A percentile compares a stretch with the other conserved stretches of the same genome.
phyloP scores from a whole-genome alignment of 257 asterid species.

The Solanum tarijense region DNA sequence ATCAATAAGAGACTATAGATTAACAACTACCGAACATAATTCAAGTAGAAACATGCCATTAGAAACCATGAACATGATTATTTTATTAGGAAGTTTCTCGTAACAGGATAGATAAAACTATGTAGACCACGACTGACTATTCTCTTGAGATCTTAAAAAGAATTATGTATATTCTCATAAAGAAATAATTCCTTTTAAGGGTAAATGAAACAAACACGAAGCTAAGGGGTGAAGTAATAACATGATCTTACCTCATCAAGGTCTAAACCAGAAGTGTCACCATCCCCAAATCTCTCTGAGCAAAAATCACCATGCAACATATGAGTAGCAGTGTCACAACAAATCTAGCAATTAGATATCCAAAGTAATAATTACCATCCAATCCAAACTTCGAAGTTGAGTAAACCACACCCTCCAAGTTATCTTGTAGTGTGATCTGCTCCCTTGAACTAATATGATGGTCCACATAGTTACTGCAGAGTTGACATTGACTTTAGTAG shows the following conservation, averaged over 20 bases:
- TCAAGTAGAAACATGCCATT: not conserved
- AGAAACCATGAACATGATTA: not conserved
- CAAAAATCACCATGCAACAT: not conserved
- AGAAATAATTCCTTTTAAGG: not conserved
- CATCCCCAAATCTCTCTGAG: constrained; percentile 97
- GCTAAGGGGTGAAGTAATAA: not conserved
- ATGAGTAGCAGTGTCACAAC: constrained; percentile 8
- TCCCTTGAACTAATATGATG: constrained; percentile 97
- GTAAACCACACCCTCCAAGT: constrained; percentile 68
- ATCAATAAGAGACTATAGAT: not conserved
- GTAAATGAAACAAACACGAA: not conserved
- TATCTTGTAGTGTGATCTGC: constrained; percentile 96
- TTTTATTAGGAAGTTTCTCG: not conserved
- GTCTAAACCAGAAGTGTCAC: constrained; percentile 86
- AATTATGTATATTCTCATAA: not conserved
- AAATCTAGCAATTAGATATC: not conserved
- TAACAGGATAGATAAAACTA: not conserved
- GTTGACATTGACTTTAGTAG: not conserved
- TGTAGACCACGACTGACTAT: not conserved
- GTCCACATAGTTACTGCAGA: constrained; percentile 84
- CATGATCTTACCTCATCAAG: constrained; percentile 69
- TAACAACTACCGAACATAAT: not conserved
- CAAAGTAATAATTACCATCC: constrained; percentile 63
- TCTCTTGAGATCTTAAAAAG: not conserved
- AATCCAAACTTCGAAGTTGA: constrained; percentile 90